Evolutionary conservation across 2,329 filamentous ascomycete species (phyloP).

Genomic region (Elsinoe necatrix): DNA sequence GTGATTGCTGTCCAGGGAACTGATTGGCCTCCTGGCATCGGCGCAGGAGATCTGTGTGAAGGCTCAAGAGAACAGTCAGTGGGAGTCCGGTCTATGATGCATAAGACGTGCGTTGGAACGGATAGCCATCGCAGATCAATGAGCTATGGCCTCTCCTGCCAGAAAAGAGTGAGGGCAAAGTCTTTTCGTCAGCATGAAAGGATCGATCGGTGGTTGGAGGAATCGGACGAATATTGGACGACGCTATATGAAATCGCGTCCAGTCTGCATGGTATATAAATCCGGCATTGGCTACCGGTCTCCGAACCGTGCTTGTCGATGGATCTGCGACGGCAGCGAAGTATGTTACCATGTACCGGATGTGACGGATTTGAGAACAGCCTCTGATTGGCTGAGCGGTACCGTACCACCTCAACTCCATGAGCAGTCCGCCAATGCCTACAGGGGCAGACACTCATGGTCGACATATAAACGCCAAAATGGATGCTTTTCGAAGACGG

Average conservation of each 20-base stretch:
- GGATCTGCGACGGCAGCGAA: neutral
- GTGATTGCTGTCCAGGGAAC: slow-evolving; percentile 43
- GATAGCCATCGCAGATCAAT: neutral
- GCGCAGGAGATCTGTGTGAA: slow-evolving; percentile 1
- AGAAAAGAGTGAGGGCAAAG: slow-evolving; percentile 20
- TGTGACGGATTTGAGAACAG: neutral
- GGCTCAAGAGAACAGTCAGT: neutral
- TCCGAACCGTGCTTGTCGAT: no score
- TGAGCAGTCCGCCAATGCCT: neutral
- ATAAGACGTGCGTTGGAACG: neutral
- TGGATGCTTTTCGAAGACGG: neutral
- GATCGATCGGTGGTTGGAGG: slow-evolving; percentile 44
- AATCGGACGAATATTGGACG: slow-evolving; percentile 46
- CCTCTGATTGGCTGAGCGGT: slow-evolving; percentile 1
- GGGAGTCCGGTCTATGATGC: slow-evolving; percentile 4
- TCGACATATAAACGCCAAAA: neutral
- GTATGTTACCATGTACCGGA: neutral
- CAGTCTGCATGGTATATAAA: neutral
- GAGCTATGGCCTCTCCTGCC: slow-evolving; percentile 11
- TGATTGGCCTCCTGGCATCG: slow-evolving; percentile 36
- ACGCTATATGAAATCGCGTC: slow-evolving; percentile 44
- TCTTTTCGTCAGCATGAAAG: slow-evolving; percentile 24
- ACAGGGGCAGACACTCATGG: neutral
- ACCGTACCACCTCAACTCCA: neutral
- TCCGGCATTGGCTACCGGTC: neutral